Evolutionary conservation across 768 basidiomycete genomes (phyloP), one percentile per base, ranked within the genome.

Genomic region (Boletus sp.): DNA sequence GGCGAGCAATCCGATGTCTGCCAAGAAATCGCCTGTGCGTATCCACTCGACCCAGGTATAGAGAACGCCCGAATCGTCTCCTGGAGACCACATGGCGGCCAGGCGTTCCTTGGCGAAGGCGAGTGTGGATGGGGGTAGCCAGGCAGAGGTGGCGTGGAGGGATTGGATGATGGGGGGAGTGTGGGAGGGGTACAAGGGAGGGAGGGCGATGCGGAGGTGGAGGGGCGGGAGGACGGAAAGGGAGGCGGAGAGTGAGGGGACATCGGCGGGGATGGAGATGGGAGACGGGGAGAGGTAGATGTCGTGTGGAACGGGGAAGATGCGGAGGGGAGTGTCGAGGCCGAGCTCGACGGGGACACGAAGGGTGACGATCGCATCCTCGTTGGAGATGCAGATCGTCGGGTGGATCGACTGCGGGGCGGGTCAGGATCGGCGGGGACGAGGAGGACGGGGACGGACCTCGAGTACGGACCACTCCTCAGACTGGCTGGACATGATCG

Each of bases 11-110:
- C 75, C 72, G 21, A 84, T 63, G 29, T 70, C 65, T 5, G 71
- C 64, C 23, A 91, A 67, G 64, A 90, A 88, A 33, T 84, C 81
- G 4, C 83, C 88, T 9, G 75, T 81, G 23, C 83, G 81, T 47
- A 91, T 77, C 69, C 76, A 84, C 66, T 90, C 88, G 43, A 88
- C 74, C 87, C 87, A 89, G 37, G 72, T 74, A 60, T 84, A 90
- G 4, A 92, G 73, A 6, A 87, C 73, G 21, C 79, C 78, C 34
- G 85, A 79, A 5, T 62, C 60, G 17, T 83, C 84, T 4, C 50
- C 58, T 29, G 65, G 60, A 11, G 62, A 75, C 87, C 87, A 90
- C 76, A 80, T 80, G 1, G 75, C 72, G n/a, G 66, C 55, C 46
- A 90, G 71, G 10, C 66, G 64, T 14, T 67, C 55, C 19, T 71